Percentiles rank a stretch among this genome's conserved stretches.
Conservation (phyloP, 148 eudicot genomes). For the Rheum nobile region DNA sequence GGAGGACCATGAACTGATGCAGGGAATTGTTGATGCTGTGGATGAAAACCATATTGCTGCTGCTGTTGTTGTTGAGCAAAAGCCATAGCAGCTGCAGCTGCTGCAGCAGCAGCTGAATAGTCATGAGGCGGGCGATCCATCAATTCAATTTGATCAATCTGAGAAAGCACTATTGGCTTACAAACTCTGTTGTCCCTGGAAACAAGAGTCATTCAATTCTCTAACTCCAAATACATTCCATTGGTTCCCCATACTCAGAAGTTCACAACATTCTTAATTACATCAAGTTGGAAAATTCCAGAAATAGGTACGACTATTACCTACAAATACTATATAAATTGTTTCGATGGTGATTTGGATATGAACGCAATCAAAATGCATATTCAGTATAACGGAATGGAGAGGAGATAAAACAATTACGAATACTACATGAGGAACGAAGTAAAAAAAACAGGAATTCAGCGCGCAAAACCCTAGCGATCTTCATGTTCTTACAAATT, state of each 20-base stretch:
- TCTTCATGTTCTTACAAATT: neutral
- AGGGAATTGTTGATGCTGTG: slow-evolving; percentile 80
- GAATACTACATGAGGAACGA: neutral
- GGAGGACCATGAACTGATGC: slow-evolving; percentile 75
- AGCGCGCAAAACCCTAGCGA: neutral
- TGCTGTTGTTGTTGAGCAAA: slow-evolving; percentile 81
- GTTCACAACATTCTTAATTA: neutral
- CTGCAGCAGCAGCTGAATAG: slow-evolving; percentile 25
- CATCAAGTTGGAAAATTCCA: neutral
- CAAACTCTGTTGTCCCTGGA: neutral
- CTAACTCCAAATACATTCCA: neutral
- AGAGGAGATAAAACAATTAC: neutral
- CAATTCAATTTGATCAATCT: neutral
- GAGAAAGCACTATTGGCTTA: neutral
- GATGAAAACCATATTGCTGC: slow-evolving; percentile 72
- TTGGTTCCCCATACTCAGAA: neutral
- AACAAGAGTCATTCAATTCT: neutral
- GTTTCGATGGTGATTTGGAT: neutral
- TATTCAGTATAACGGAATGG: neutral
- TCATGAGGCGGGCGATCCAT: slow-evolving; percentile 93
- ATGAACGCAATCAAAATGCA: neutral
- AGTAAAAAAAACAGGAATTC: neutral
- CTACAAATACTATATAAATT: neutral
- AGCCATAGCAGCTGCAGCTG: slow-evolving; percentile 39
- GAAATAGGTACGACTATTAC: neutral